Evolutionary conservation across 208 protist species (phyloP).

Genomic region (Crithidia fasciculata): DNA sequence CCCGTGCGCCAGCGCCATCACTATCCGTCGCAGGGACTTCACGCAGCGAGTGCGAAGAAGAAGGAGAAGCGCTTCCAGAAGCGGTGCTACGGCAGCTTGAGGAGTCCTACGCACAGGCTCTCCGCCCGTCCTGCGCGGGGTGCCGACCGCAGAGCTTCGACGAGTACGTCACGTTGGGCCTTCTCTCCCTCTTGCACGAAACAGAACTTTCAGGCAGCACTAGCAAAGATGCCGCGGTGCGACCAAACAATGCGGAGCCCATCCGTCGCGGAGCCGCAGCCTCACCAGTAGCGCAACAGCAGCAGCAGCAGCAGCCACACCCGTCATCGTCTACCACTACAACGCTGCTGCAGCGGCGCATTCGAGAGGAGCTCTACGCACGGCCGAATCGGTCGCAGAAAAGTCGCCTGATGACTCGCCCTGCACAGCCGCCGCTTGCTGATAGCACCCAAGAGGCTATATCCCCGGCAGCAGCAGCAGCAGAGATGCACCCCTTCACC

Average conservation of each 20-base stretch:
- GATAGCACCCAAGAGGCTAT: too few species aligned
- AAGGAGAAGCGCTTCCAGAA: background rate
- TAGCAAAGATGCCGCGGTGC: too few species aligned
- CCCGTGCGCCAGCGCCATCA: background rate
- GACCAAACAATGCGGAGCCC: too few species aligned
- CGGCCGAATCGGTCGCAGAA: constrained; percentile 10
- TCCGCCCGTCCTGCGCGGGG: constrained; percentile 37
- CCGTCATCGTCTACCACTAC: background rate
- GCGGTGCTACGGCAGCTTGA: background rate
- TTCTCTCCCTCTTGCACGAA: constrained; percentile 31
- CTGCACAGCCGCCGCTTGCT: too few species aligned
- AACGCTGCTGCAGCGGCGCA: constrained; percentile 23
- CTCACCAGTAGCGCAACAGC: background rate
- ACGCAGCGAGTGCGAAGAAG: background rate
- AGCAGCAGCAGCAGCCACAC: background rate
- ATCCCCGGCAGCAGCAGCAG: background rate
- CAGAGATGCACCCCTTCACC: constrained; percentile 23
- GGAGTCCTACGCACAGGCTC: constrained; percentile 16
- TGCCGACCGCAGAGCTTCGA: constrained; percentile 35
- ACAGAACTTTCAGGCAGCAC: background rate
- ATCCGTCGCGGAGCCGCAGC: too few species aligned
- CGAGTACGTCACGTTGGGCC: constrained; percentile 36
- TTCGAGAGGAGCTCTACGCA: constrained; percentile 40
- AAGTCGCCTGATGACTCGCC: background rate
- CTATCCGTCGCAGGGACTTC: too few species aligned